Evolutionary conservation across 306 rosid genomes (phyloP), one percentile per base, ranked within the genome.

Genomic region (Herpetospermum pedunculosum): DNA sequence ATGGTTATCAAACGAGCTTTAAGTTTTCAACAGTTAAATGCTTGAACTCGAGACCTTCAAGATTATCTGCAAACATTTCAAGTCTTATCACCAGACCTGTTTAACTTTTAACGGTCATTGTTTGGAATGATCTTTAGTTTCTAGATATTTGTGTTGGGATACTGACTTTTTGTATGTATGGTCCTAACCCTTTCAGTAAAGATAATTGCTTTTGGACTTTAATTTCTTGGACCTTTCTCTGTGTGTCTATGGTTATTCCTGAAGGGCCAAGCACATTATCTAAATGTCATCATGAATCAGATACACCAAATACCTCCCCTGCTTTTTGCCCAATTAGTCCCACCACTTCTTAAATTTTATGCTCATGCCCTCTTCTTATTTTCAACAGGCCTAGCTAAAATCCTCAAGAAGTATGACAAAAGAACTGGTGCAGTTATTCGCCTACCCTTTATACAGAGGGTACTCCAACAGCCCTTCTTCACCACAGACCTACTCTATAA

Each of bases 361-460:
- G 8, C 37, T 57, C 35, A 32, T 47, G 75, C 54, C 37, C 12
- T 65, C 75, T 28, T 30, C 23, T 63, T 77, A 52, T 52, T 64
- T 59, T 74, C 53, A 72, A 75, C 87, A 95, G 99, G 99, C 47
- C 84, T 95, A 55, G 97, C 85, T 52, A 95, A 95, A 84, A 95
- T 95, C 77, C 88, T 95, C 6, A 95, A 95, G 82, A 95, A 95
- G 86, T 91, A 95, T 73, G 99, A 95, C 86, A 95, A 95, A 83
- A 84, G 99, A 84, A 95, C 99, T 8, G 99, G 99, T 34, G 97
- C 97, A 46, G 96, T 95, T 46, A 91, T 89, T 73, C 99, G 99
- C 62, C 72, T 95, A 85, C 97, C 99, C 75, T 95, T 91, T 81
- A 95, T 95, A 74, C 96, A 89, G 81, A 95, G 85, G 85, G 99